Evolutionary conservation across 192 early-diverging fungal genomes (phyloP).

Genomic region (Coemansia sp.): DNA sequence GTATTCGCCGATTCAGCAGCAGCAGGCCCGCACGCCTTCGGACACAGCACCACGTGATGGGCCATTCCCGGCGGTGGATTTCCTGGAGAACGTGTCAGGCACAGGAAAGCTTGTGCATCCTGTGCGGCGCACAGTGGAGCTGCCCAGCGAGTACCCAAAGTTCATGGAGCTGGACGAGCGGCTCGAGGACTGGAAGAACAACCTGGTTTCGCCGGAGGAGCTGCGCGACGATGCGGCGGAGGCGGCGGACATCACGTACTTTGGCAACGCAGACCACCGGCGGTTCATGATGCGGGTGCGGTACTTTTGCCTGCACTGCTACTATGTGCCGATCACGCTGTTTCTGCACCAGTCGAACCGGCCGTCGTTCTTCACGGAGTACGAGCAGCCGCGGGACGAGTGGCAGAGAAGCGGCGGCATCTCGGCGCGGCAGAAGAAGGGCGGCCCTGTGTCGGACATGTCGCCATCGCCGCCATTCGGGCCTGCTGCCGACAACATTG

Average conservation of each 20-base stretch:
- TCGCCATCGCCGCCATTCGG: background rate
- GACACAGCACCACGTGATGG: slow-evolving; percentile 3
- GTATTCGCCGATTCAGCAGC: background rate
- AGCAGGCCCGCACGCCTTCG: background rate
- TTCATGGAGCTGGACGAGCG: slow-evolving; percentile 44
- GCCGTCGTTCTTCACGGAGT: slow-evolving; percentile 53
- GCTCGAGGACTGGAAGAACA: slow-evolving; percentile 45
- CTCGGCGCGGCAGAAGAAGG: background rate
- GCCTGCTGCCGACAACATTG: background rate
- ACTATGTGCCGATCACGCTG: slow-evolving; percentile 50
- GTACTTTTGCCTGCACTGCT: slow-evolving; percentile 54
- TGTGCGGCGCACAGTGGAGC: slow-evolving; percentile 30
- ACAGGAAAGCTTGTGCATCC: slow-evolving; percentile 32
- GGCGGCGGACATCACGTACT: slow-evolving; percentile 46
- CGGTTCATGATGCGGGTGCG: slow-evolving; percentile 57
- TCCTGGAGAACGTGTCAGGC: slow-evolving; percentile 17
- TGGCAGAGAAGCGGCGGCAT: slow-evolving; percentile 9
- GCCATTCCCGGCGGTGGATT: slow-evolving; percentile 49
- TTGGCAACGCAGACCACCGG: slow-evolving; percentile 52
- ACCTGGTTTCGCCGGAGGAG: slow-evolving; percentile 44
- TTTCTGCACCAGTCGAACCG: slow-evolving; percentile 54
- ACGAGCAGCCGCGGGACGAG: slow-evolving; percentile 45
- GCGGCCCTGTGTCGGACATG: background rate
- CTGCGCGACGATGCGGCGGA: slow-evolving; percentile 48
- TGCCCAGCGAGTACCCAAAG: slow-evolving; percentile 41